phyloP scores from a whole-genome alignment of 495 filamentous ascomycete genomes.

The Annulohypoxylon nitens region DNA sequence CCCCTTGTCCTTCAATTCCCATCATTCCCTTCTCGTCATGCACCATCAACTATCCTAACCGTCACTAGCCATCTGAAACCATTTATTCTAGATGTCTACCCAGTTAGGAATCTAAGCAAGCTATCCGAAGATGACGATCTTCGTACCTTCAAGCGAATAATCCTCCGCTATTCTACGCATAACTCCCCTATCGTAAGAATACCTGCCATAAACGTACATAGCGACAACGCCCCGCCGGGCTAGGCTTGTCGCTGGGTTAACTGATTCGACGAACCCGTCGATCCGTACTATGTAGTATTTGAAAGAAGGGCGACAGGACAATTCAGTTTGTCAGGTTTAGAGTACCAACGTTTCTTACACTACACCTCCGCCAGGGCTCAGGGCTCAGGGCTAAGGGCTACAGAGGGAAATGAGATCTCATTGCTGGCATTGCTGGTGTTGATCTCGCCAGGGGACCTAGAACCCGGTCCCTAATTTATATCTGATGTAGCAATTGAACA shows the following conservation, averaged over 20 bases:
- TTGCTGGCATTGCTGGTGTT: conserved; percentile 20
- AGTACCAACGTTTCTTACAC: conserved; percentile 7
- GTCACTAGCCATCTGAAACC: conserved; percentile 29
- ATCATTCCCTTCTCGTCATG: conserved; percentile 26
- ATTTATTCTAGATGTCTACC: conserved; percentile 28
- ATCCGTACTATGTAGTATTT: neutral
- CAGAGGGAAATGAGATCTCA: conserved; percentile 7
- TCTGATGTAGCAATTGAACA: conserved; percentile 25
- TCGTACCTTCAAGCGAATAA: conserved; percentile 23
- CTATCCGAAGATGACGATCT: conserved; percentile 38
- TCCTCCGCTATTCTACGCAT: neutral
- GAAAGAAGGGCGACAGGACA: neutral
- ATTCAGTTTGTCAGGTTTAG: neutral
- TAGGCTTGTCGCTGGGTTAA: neutral
- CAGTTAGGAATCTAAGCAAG: conserved; percentile 23
- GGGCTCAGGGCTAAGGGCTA: neutral
- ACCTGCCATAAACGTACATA: conserved; percentile 11
- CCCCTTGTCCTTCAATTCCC: neutral
- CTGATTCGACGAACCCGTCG: conserved; percentile 2
- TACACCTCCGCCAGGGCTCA: too few relatives aligned
- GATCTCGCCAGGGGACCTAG: conserved; percentile 40
- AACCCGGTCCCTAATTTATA: conserved; percentile 43
- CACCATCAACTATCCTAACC: conserved; percentile 23
- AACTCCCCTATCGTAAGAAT: conserved; percentile 3
- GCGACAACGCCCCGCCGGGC: neutral